Percentiles rank a stretch among this genome's conserved stretches.
Conservation (phyloP, 2,329 filamentous ascomycete genomes). For the Shiraia bambusicola region DNA sequence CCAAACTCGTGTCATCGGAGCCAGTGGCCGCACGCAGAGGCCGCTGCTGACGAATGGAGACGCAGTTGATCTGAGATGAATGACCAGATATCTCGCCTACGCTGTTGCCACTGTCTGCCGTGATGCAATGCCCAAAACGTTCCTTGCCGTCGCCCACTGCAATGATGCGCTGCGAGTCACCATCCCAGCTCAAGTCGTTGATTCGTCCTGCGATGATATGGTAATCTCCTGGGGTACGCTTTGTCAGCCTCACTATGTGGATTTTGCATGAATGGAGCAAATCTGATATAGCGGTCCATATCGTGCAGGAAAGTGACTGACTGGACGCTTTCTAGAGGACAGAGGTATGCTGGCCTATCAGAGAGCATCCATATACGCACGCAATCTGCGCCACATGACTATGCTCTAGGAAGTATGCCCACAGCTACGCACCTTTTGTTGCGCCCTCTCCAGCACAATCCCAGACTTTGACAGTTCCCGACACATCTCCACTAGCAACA, state of each 20-base stretch:
- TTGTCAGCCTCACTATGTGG: slow-evolving; percentile 30
- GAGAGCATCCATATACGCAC: neutral
- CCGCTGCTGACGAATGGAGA: slow-evolving; percentile 84
- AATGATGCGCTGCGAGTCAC: slow-evolving; percentile 93
- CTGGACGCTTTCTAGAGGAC: too few relatives aligned
- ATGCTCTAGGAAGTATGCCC: too few relatives aligned
- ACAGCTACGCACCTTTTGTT: slow-evolving; percentile 64
- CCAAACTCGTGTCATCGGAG: slow-evolving; percentile 83
- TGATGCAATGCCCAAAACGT: slow-evolving; percentile 90
- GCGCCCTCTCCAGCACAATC: slow-evolving; percentile 81
- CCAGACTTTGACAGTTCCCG: slow-evolving; percentile 87
- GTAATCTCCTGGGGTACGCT: slow-evolving; percentile 68
- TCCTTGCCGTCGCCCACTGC: slow-evolving; percentile 95
- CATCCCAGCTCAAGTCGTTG: slow-evolving; percentile 97
- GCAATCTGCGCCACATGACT: too few relatives aligned
- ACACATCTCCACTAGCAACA: slow-evolving; percentile 85
- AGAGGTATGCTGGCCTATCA: neutral
- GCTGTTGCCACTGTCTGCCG: slow-evolving; percentile 85
- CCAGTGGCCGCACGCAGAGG: slow-evolving; percentile 91
- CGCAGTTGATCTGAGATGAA: slow-evolving; percentile 84
- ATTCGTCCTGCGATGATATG: slow-evolving; percentile 91
- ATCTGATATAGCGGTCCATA: neutral
- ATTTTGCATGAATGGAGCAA: too few relatives aligned
- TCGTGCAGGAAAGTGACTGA: too few relatives aligned
- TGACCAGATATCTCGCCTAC: slow-evolving; percentile 94